These are phyloP conservation scores for Zopfochytrium polystomum DNA, from an alignment of 371 early-diverging fungal species.

Conservation along the genomic window DNA sequence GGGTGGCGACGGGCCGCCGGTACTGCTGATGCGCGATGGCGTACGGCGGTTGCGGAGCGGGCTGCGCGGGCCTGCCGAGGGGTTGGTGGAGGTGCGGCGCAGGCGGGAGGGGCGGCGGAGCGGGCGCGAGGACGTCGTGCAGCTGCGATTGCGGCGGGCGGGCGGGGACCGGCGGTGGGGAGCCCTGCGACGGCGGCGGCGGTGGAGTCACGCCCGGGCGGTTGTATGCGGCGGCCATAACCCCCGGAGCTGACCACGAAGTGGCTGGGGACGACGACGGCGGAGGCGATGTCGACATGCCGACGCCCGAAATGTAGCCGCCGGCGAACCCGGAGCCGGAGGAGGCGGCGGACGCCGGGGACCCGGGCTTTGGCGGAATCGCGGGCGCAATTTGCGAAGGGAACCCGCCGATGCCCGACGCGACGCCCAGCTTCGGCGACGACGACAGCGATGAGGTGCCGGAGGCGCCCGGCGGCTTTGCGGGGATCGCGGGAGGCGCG, in stretches of 20 bases:
- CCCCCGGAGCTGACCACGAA: slow-evolving; percentile 1
- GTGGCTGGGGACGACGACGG: slow-evolving; percentile 5
- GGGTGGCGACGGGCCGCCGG: too few species aligned
- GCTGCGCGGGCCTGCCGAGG: slow-evolving; percentile 8
- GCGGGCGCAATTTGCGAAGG: slow-evolving; percentile 7
- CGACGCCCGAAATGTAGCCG: not conserved
- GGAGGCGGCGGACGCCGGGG: not conserved
- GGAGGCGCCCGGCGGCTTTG: slow-evolving; percentile 1
- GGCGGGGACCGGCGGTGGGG: slow-evolving; percentile 18
- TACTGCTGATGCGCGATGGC: not conserved
- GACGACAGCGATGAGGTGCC: not conserved
- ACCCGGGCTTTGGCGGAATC: not conserved
- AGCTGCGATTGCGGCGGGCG: not conserved
- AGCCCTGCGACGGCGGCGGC: too few species aligned
- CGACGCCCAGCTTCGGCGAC: not conserved
- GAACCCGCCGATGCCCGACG: too few species aligned
- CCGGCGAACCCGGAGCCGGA: not conserved
- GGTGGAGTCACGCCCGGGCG: too few species aligned
- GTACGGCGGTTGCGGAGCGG: not conserved
- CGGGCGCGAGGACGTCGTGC: slow-evolving; percentile 3
- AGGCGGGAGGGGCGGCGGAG: slow-evolving; percentile 1
- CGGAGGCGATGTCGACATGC: not conserved
- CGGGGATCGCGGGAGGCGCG: slow-evolving; percentile 5
- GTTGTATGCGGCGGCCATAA: too few species aligned
- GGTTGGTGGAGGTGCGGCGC: not conserved